Evolutionary conservation across 2,329 filamentous ascomycete species (phyloP).

Genomic region (Phyllosticta paracitricarpa): DNA sequence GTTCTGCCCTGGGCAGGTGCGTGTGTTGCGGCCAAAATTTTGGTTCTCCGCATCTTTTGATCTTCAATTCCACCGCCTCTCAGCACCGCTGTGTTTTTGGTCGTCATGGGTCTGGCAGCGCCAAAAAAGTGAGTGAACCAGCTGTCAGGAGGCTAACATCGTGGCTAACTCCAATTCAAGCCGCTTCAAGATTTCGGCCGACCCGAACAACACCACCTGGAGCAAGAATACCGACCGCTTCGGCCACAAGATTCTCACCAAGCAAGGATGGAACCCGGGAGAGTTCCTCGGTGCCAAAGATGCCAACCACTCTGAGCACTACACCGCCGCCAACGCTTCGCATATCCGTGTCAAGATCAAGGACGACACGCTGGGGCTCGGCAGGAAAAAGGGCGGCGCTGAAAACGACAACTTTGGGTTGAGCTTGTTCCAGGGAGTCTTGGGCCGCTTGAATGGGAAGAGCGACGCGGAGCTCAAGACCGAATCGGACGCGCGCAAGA

Average conservation of each 20-base stretch:
- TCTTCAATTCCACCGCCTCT: background rate
- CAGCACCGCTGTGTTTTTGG: background rate
- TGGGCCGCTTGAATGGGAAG: slow-evolving; percentile 85
- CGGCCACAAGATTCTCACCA: slow-evolving; percentile 78
- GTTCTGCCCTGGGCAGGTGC: background rate
- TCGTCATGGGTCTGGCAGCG: slow-evolving; percentile 56
- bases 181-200: slow-evolving; percentile 66
- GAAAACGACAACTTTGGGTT: slow-evolving; percentile 67
- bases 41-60: slow-evolving; percentile 4
- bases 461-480: slow-evolving; percentile 61
- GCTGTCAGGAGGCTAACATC: slow-evolving; percentile 13
- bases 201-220: slow-evolving; percentile 96
- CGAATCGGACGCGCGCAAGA: slow-evolving; percentile 57
- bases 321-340: slow-evolving; percentile 70
- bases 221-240: slow-evolving; percentile 70
- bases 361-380: slow-evolving; percentile 83
- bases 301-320: slow-evolving; percentile 62
- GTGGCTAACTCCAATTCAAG: slow-evolving; percentile 26
- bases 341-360: slow-evolving; percentile 80
- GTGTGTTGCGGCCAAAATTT: slow-evolving; percentile 19
- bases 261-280: slow-evolving; percentile 86
- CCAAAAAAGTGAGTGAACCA: slow-evolving; percentile 49
- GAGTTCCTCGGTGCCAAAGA: slow-evolving; percentile 69
- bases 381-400: slow-evolving; percentile 65
- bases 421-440: slow-evolving; percentile 73